Evolutionary conservation across 2,329 filamentous ascomycete species (phyloP).

Genomic region (Pseudopyricularia cyperi): DNA sequence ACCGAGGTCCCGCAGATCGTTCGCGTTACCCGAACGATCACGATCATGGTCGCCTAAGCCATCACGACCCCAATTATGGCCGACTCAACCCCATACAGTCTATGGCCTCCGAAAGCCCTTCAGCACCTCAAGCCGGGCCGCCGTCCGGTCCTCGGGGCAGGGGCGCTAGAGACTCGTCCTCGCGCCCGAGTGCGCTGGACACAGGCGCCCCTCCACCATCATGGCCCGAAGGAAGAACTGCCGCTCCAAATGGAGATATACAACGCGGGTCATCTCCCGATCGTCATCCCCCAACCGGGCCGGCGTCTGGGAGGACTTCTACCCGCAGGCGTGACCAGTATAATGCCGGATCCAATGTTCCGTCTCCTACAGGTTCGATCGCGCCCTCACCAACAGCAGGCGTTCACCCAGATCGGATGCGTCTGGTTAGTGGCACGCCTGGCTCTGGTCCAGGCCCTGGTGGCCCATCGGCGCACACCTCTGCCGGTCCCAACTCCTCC

Average conservation of each 20-base stretch:
- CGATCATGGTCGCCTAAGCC: constrained; percentile 35
- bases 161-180: constrained; percentile 14
- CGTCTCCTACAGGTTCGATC: constrained; percentile 8
- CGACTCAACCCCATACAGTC: constrained; percentile 41
- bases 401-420: constrained; percentile 28
- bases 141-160: constrained; percentile 27
- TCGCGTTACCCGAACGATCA: constrained; percentile 27
- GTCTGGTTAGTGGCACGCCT: constrained; percentile 18
- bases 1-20: constrained; percentile 22
- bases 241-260: constrained; percentile 21
- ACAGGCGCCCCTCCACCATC: constrained; percentile 24
- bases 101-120: constrained; percentile 29
- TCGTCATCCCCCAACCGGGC: constrained; percentile 38
- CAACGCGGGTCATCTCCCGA: constrained; percentile 32
- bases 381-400: constrained; percentile 9
- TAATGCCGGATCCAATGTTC: constrained; percentile 13
- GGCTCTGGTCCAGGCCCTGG: constrained; percentile 4
- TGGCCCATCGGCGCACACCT: constrained; percentile 7
- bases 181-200: constrained; percentile 16
- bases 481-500: constrained; percentile 8
- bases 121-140: constrained; percentile 34
- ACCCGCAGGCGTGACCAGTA: constrained; percentile 18
- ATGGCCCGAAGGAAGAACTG: constrained; percentile 20
- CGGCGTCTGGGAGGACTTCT: constrained; percentile 28
- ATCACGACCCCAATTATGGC: constrained; percentile 50